A percentile compares a stretch with the other conserved stretches of the same genome.
Conservation (phyloP, 148 eudicot species). For the Heliamphora exappendiculata region DNA sequence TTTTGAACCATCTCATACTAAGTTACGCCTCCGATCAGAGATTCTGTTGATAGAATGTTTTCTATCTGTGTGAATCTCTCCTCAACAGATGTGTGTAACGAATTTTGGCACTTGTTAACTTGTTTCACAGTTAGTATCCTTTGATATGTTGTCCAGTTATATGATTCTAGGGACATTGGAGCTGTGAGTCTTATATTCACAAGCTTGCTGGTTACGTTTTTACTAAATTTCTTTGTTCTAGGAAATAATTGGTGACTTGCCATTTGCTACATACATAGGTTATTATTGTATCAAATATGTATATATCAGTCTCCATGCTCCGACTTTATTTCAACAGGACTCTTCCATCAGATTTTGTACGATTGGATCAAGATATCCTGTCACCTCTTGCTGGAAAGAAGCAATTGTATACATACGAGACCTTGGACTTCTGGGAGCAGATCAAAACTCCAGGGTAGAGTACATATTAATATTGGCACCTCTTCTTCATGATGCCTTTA, state of each 20-base stretch:
- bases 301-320: slow-evolving; percentile 15
- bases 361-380: slow-evolving; percentile 88
- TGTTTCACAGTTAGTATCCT: not conserved
- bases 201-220: not conserved
- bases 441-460: slow-evolving; percentile 84
- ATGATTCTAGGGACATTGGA: not conserved
- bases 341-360: slow-evolving; percentile 54
- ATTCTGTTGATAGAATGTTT: not conserved
- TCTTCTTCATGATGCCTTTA: not conserved
- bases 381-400: slow-evolving; percentile 95
- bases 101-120: not conserved
- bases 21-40: not conserved
- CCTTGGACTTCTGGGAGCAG: slow-evolving; percentile 88
- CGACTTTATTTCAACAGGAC: slow-evolving; percentile 44
- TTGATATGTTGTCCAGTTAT: not conserved
- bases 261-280: too few relatives aligned
- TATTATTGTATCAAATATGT: not conserved
- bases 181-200: too few relatives aligned
- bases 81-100: not conserved
- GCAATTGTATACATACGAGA: slow-evolving; percentile 76
- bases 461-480: not conserved
- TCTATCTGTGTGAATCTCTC: not conserved
- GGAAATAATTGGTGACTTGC: not conserved
- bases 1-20: slow-evolving; percentile 1
- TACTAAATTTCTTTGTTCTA: not conserved